Base-by-base conservation (phyloP, 257 asterid species). In the Agastache rugosa region DNA sequence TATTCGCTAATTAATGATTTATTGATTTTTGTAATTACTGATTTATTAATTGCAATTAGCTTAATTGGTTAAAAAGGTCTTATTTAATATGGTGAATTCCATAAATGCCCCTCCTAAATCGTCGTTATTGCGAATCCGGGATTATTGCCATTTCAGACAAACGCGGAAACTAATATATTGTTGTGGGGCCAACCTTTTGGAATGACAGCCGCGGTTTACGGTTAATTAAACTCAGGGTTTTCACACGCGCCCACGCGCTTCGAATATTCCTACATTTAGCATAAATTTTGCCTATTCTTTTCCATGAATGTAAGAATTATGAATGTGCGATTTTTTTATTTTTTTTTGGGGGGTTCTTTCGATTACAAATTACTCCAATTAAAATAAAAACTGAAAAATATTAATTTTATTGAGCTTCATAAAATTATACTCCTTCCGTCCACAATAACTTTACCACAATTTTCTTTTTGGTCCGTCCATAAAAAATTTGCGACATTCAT, bases 51-150 rank as follows among this genome's bases (percentile, higher is more conserved):
- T 71, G 71, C 63, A 54, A 75, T 67, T 45, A 67, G 60, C 44
- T 67, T 45, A 47, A 67, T 25, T 53, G 64, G 64, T 73, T 81
- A 37, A 70, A 69, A 69, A 0, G 56, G 73, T 20, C 37, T 7
- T 6, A 59, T 27, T 64, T 50, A 75, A 27, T 37, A 27, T 0
- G 3, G 0, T 16, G 29, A 83, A 80, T 85, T 45, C 86, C 87
- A 56, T 61, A 10, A 79, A 75, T 77, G 67, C 89, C 98, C 93
- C 70, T 67, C 27, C 47, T 59, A 68, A 50, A 25, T 77, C 37
- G 54, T 27, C 60, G 64, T 65, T 78, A 77, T 84, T 87, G 58
- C 87, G 4, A 51, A 37, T 22, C 71, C 63, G 74, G 79, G 77
- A 16, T 54, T 55, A 9, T 8, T 29, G 11, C 44, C 56, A 22